Conservation (phyloP, 495 filamentous ascomycete species). For the Pseudomonodictys pantanalensis region DNA sequence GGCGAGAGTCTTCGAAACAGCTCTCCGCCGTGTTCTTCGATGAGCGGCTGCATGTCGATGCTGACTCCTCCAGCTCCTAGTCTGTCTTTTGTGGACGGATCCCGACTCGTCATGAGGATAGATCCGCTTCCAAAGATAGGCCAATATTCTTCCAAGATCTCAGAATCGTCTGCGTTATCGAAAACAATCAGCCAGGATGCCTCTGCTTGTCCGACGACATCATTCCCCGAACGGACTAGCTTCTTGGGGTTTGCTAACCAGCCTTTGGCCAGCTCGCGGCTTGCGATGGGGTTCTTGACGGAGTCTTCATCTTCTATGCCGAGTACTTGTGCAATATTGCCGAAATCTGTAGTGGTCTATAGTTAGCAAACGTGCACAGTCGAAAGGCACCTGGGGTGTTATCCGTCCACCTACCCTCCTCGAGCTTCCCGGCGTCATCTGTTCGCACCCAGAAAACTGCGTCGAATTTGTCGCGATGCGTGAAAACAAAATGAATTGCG, state of each 20-base stretch:
- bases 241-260: conserved; percentile 8
- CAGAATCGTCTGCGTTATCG: conserved; percentile 6
- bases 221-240: neutral
- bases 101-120: conserved; percentile 24
- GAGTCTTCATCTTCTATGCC: neutral
- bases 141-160: conserved; percentile 22
- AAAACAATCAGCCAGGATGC: conserved; percentile 21
- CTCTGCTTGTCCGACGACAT: conserved; percentile 4
- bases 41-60: neutral
- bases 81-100: neutral
- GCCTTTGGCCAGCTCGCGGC: conserved; percentile 5
- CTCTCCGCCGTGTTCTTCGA: neutral
- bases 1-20: neutral
- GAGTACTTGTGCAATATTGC: neutral
- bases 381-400: too few species aligned
- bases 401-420: too few species aligned
- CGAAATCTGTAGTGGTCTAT: too few species aligned
- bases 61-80: neutral
- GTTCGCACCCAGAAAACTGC: too few species aligned
- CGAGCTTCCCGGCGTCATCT: too few species aligned
- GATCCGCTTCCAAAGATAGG: conserved; percentile 8
- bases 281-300: neutral
- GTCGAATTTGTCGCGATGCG: too few species aligned
- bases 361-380: too few species aligned
- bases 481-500: too few species aligned